A percentile compares a stretch with the other conserved stretches of the same genome.
phyloP scores from a whole-genome alignment of 352 stramenopile species.

The Phytophthora aleatoria region DNA sequence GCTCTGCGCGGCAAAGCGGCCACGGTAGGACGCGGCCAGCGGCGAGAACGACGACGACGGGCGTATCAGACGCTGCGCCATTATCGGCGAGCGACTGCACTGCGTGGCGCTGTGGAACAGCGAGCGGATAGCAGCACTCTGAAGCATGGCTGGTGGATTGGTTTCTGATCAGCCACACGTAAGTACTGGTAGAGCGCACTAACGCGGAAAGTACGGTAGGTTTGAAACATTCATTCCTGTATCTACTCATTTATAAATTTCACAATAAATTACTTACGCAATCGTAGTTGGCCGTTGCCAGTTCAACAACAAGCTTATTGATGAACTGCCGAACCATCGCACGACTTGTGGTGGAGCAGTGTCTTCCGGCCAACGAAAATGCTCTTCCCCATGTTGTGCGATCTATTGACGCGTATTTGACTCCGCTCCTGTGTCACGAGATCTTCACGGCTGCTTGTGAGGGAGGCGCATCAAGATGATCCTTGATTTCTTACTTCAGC shows the following conservation, averaged over 20 bases:
- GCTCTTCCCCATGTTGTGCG: slow-evolving; percentile 4
- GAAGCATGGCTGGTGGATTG: slow-evolving; percentile 20
- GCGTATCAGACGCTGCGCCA: slow-evolving; percentile 24
- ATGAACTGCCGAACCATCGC: background rate
- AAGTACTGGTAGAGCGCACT: background rate
- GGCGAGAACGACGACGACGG: slow-evolving; percentile 25
- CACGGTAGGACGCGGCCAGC: slow-evolving; percentile 17
- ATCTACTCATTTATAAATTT: background rate
- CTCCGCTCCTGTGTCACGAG: background rate
- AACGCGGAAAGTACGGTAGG: slow-evolving; percentile 9
- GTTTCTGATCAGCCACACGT: slow-evolving; percentile 15
- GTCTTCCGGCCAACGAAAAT: background rate
- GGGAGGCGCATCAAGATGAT: background rate
- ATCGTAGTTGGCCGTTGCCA: no score
- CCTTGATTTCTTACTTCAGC: slow-evolving; percentile 6
- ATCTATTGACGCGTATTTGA: slow-evolving; percentile 6
- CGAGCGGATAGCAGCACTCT: slow-evolving; percentile 34
- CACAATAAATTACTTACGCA: no score
- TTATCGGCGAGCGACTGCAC: slow-evolving; percentile 19
- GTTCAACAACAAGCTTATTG: no score
- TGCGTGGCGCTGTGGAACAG: slow-evolving; percentile 29
- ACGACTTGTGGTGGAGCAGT: background rate
- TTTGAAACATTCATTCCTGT: slow-evolving; percentile 8
- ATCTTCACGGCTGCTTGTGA: slow-evolving; percentile 15
- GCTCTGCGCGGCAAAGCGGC: slow-evolving; percentile 20